Base-by-base conservation (phyloP, 192 early-diverging fungal genomes). In the Coemansia sp. region DNA sequence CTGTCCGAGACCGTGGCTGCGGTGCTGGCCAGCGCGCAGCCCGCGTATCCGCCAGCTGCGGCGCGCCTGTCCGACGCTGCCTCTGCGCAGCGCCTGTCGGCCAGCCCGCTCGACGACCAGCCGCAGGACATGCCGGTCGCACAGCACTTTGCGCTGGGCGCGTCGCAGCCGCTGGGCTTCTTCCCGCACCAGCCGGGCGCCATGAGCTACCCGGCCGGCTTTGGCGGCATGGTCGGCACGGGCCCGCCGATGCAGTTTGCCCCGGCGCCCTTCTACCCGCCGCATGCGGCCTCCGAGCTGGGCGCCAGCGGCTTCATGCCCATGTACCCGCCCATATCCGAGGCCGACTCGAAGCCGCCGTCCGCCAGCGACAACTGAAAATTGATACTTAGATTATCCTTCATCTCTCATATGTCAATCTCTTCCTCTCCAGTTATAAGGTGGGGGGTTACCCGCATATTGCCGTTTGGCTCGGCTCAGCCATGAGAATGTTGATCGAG, bases 131-230 rank as follows among this genome's bases (percentile, higher is more conserved):
- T 54, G 36, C 64, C 63, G 6, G 38, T 32, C 8, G 47, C 64
- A 12, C 64, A 54, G 27, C 30, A 59, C 30, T 31, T 30, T 20
- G 25, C 36, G 15, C 32, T 22, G 10, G n/a, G n/a, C n/a, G 8
- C 51, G 4, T 36, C 32, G 23, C 46, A 32, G 50, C 45, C 35
- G 34, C 21, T 45, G 23, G 65, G 65, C 23, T 67, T 67, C 48
- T 58, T 60, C 27, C 56, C 35, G 20, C 32, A 20, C 11, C 25
- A 17, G 26, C 35, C 1, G 42, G 58, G 35, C 6, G 70, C 63
- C 5, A 73, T 73, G 70, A 73, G 70, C 59, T 73, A 57, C 25
- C 70, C 70, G 6, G 68, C 69, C 5, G 59, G 63, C 17, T 73
- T 58, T 55, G 70, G 70, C 19, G 70, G 70, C 49, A 73, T 73